Percentiles rank a stretch among this genome's conserved stretches.
Conservation (phyloP, 1,139 yeast genomes). For the Lodderomyces jiufengensis region DNA sequence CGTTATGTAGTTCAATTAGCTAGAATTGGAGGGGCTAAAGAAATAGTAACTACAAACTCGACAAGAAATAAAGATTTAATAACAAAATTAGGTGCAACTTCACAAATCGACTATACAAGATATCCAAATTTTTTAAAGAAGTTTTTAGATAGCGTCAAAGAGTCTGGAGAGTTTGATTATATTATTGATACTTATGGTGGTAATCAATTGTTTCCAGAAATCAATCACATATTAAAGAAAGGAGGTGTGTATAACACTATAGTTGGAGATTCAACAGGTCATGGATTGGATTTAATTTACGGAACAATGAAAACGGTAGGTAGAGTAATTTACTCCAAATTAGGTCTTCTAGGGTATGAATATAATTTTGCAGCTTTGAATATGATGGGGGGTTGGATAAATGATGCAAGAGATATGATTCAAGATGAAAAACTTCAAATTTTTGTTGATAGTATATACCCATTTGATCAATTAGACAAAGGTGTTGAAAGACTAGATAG, state of each 20-base stretch:
- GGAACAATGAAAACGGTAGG: background rate
- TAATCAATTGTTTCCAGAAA: conserved; percentile 19
- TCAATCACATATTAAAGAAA: conserved; percentile 27
- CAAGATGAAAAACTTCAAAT: conserved; percentile 40
- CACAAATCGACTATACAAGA: conserved; percentile 47
- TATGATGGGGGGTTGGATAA: conserved; percentile 4
- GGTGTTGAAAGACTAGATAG: conserved; percentile 47
- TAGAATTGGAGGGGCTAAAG: conserved; percentile 42
- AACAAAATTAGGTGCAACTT: conserved; percentile 48
- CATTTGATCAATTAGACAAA: conserved; percentile 43
- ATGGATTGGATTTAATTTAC: conserved; percentile 3
- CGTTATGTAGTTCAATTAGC: conserved; percentile 55
- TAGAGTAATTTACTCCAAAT: conserved; percentile 4
- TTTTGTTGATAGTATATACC: conserved; percentile 50
- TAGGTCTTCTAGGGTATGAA: conserved; percentile 14
- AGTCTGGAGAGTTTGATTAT: conserved; percentile 25
- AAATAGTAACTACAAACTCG: conserved; percentile 43
- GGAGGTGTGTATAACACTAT: conserved; percentile 46
- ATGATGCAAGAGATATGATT: conserved; percentile 24
- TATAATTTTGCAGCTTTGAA: conserved; percentile 10
- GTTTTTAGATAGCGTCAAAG: conserved; percentile 22
- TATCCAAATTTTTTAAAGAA: conserved; percentile 19
- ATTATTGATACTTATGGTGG: conserved; percentile 30
- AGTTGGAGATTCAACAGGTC: conserved; percentile 31
- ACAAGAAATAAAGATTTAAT: conserved; percentile 35